Base-by-base conservation (phyloP, 225 moss, liverwort and hornwort species). In the Lunularia cruciata region DNA sequence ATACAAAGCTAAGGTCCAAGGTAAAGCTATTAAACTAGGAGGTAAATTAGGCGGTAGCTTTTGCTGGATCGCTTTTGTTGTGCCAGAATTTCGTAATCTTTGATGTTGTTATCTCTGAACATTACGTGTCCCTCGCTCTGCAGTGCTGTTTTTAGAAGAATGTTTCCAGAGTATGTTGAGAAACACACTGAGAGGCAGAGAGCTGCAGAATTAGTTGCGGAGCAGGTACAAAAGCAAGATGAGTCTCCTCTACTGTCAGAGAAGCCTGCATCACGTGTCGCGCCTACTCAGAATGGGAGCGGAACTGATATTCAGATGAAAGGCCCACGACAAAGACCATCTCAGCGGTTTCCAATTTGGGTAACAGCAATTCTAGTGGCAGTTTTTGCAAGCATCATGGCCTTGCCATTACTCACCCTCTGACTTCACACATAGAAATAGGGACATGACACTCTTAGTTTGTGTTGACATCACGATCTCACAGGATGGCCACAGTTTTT, bases 381-480 rank as follows among this genome's bases (percentile, higher is more conserved):
- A 72, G 76, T 93, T 68, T 98, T 98, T 74, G 98, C 98, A 69
- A 93, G 93, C 77, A 89, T 98, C 56, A 98, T 98, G 98, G 98
- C 91, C 6, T 73, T 98, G 80, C 98, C 98, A 45, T 81, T 98
- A 69, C 83, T 98, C 38, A 93, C 93, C 64, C 84, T 98, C 31
- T 70, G 90, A 92, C 66, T 83, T 92, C 14, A 69, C 80, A 22
- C 77, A 83, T 25, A 63, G 61, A n/a, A 59, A 49, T 31, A 81
- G 81, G n/a, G 52, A 65, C 60, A 6, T 68, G 57, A 63, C 57
- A 66, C 14, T 47, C 19, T 5, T 32, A 47, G 34, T 51, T 48
- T 67, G 51, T 22, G 67, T 22, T 40, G 42, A 57, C 22, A 13
- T 47, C 26, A n/a, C 22, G 33, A 70, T 30, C 13, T 59, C 57